A percentile compares a stretch with the other conserved stretches of the same genome.
phyloP scores from a whole-genome alignment of 2,329 filamentous ascomycete genomes.

The Fulvia fulva region DNA sequence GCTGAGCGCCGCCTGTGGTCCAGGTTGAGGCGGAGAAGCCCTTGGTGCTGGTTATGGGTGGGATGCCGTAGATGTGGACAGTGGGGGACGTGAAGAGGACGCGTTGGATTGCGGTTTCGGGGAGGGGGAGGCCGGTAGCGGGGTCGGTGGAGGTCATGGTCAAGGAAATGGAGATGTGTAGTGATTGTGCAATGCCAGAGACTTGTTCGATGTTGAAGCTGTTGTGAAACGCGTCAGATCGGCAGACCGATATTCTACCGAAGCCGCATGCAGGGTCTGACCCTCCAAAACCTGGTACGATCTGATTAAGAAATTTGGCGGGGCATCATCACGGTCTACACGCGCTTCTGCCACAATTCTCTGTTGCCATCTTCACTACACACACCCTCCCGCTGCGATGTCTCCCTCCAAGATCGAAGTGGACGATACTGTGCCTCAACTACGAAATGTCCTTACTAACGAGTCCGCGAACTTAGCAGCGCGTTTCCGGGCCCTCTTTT shows the following conservation, averaged over 20 bases:
- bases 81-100: slow-evolving; percentile 70
- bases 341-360: neutral
- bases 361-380: neutral
- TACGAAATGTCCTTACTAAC: slow-evolving; percentile 73
- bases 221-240: neutral
- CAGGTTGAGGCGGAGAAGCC: slow-evolving; percentile 75
- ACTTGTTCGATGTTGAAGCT: neutral
- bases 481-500: slow-evolving; percentile 95
- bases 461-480: slow-evolving; percentile 79
- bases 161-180: neutral
- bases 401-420: slow-evolving; percentile 9
- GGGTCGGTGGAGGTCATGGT: slow-evolving; percentile 66
- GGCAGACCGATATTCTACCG: neutral
- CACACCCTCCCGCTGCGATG: slow-evolving; percentile 1
- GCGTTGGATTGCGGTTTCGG: slow-evolving; percentile 74
- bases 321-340: neutral
- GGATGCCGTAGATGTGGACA: slow-evolving; percentile 85
- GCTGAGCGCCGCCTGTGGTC: slow-evolving; percentile 63
- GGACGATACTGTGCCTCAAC: slow-evolving; percentile 52
- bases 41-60: slow-evolving; percentile 70
- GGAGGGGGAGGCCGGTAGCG: slow-evolving; percentile 57
- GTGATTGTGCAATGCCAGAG: neutral
- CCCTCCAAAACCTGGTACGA: neutral
- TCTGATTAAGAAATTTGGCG: neutral
- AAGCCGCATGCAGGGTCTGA: neutral